Percentiles rank a stretch among this genome's conserved stretches.
These are phyloP conservation scores for Wickerhamomyces rabaulensis DNA, from an alignment of 805 yeast genomes.

Conservation along the genomic window DNA sequence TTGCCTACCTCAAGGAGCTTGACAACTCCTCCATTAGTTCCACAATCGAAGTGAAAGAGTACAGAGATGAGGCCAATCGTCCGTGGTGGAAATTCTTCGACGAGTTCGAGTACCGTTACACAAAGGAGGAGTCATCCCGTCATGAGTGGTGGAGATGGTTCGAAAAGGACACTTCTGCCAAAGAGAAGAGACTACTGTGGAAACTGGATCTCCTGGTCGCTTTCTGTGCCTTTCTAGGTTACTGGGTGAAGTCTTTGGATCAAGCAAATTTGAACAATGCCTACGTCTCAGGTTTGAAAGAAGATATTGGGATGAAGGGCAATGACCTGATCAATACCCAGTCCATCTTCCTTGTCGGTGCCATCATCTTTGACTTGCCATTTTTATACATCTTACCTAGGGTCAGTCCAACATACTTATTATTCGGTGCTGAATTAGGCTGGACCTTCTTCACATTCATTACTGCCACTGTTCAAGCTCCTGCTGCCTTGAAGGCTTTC, in stretches of 20 bases:
- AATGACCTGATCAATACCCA: conserved; percentile 61
- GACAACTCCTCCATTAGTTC: neutral
- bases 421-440: conserved; percentile 45
- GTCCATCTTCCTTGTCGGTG: conserved; percentile 55
- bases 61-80: conserved; percentile 47
- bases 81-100: conserved; percentile 53
- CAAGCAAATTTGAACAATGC: conserved; percentile 58
- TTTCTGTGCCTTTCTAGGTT: conserved; percentile 51
- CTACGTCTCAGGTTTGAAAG: conserved; percentile 58
- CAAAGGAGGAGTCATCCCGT: neutral
- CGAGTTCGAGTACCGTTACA: conserved; percentile 39
- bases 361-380: conserved; percentile 60
- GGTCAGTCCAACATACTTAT: conserved; percentile 40
- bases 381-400: conserved; percentile 55
- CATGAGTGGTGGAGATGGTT: conserved; percentile 13
- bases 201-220: conserved; percentile 54
- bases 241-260: conserved; percentile 68
- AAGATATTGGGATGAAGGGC: conserved; percentile 52
- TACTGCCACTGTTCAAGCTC: conserved; percentile 13
- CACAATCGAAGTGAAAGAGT: conserved; percentile 24
- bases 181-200: conserved; percentile 37
- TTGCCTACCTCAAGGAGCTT: neutral
- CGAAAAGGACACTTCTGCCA: conserved; percentile 23
- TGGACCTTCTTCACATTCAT: conserved; percentile 17
- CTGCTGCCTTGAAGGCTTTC: conserved; percentile 50